A percentile compares a stretch with the other conserved stretches of the same genome.
These are phyloP conservation scores for Hymenoscyphus occultus DNA, from an alignment of 2,329 filamentous ascomycete species.

Conservation along the genomic window DNA sequence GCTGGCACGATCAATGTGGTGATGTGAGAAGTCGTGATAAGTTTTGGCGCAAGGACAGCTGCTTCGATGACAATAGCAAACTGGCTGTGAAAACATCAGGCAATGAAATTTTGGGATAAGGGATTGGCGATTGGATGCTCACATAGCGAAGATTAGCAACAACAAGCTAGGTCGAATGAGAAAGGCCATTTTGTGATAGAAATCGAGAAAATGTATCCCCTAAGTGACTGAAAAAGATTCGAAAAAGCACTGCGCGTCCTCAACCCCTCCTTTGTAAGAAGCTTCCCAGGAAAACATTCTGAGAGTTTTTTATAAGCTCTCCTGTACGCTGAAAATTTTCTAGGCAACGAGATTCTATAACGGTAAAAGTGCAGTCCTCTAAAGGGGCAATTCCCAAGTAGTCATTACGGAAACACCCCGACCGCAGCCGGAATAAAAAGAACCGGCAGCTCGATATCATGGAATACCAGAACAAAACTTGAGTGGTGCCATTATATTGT, in stretches of 20 bases:
- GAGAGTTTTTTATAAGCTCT: not conserved
- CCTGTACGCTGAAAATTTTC: not conserved
- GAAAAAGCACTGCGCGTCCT: not conserved
- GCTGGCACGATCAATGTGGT: conserved; percentile 21
- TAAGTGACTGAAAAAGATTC: not conserved
- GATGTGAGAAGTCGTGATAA: conserved; percentile 17
- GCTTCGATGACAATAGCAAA: conserved; percentile 2
- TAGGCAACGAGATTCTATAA: not conserved
- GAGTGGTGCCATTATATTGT: conserved; percentile 5
- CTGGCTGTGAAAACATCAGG: conserved; percentile 1
- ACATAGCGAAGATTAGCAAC: conserved; percentile 1
- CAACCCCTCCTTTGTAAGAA: not conserved
- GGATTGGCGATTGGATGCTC: not conserved
- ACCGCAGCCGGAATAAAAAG: not conserved
- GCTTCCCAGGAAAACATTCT: not conserved
- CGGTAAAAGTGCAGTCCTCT: conserved; percentile 1
- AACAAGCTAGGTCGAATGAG: not conserved
- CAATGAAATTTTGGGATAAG: not conserved
- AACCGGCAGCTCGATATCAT: not conserved
- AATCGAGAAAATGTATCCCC: not conserved
- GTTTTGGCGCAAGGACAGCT: not conserved
- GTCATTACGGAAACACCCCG: not conserved
- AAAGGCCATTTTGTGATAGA: not conserved
- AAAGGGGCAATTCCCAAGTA: not conserved
- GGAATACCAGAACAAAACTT: not conserved